Evolutionary conservation across 768 basidiomycete species (phyloP).

Genomic region (Boletellus ananiceps): DNA sequence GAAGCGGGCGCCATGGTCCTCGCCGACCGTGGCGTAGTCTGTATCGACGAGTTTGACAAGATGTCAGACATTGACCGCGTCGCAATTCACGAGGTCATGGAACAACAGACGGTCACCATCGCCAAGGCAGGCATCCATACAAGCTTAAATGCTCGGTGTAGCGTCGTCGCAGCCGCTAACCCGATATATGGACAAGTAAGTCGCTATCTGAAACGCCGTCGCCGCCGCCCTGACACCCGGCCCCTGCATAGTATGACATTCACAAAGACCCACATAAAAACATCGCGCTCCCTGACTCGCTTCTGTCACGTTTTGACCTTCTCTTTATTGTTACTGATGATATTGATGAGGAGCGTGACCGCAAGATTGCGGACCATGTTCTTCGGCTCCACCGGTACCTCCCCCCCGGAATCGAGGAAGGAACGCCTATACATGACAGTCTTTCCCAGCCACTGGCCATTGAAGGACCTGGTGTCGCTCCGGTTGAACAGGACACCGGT

Average conservation of each 20-base stretch:
- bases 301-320: slow-evolving; percentile 97
- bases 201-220: neutral
- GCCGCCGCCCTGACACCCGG: slow-evolving; percentile 5
- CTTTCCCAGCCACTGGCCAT: slow-evolving; percentile 85
- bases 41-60: slow-evolving; percentile 99
- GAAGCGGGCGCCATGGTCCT: slow-evolving; percentile 99
- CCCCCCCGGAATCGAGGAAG: slow-evolving; percentile 94
- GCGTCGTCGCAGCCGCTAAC: slow-evolving; percentile 96
- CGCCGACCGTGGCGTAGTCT: slow-evolving; percentile 97
- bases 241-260: slow-evolving; percentile 79
- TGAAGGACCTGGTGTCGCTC: slow-evolving; percentile 58
- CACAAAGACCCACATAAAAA: slow-evolving; percentile 99
- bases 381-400: slow-evolving; percentile 96
- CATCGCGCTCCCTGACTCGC: slow-evolving; percentile 95
- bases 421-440: slow-evolving; percentile 84
- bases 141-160: slow-evolving; percentile 94
- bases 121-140: slow-evolving; percentile 99
- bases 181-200: slow-evolving; percentile 95
- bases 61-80: slow-evolving; percentile 99
- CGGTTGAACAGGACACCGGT: slow-evolving; percentile 36
- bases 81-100: slow-evolving; percentile 99
- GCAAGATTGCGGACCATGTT: slow-evolving; percentile 95
- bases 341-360: slow-evolving; percentile 91
- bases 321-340: slow-evolving; percentile 98
- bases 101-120: slow-evolving; percentile 98